These are phyloP conservation scores for Monosporascus sp. DNA, from an alignment of 2,329 filamentous ascomycete species.

Conservation along the genomic window DNA sequence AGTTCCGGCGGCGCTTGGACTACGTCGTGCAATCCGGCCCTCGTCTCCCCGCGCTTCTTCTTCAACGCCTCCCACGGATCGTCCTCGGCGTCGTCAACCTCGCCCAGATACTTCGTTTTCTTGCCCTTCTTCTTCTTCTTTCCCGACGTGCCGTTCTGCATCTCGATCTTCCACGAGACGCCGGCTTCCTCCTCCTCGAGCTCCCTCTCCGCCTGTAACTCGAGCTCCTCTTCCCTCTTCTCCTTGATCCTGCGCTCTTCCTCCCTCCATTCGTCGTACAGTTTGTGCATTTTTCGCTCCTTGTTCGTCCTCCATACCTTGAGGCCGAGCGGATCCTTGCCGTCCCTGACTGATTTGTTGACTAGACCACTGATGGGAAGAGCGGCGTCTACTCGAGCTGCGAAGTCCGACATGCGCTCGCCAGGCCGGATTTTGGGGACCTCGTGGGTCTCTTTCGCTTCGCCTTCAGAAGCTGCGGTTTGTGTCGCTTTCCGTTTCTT, in stretches of 20 bases:
- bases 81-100: slow-evolving; percentile 47
- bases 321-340: slow-evolving; percentile 58
- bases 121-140: slow-evolving; percentile 40
- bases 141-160: slow-evolving; percentile 35
- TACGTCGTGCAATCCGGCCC: slow-evolving; percentile 50
- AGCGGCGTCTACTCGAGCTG: slow-evolving; percentile 75
- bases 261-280: slow-evolving; percentile 72
- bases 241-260: slow-evolving; percentile 60
- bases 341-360: slow-evolving; percentile 54
- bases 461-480: slow-evolving; percentile 7
- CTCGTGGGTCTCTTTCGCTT: slow-evolving; percentile 21
- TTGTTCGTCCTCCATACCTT: slow-evolving; percentile 72
- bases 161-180: slow-evolving; percentile 41
- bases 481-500: slow-evolving; percentile 22
- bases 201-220: slow-evolving; percentile 58
- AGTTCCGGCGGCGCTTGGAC: slow-evolving; percentile 73
- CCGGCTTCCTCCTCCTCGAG: slow-evolving; percentile 52
- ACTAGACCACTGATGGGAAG: slow-evolving; percentile 70
- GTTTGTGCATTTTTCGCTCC: slow-evolving; percentile 75
- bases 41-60: slow-evolving; percentile 54
- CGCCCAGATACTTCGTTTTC: slow-evolving; percentile 31
- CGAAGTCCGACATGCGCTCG: slow-evolving; percentile 77
- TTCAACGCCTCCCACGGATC: slow-evolving; percentile 77
- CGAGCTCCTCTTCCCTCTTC: slow-evolving; percentile 59
- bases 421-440: slow-evolving; percentile 72